Evolutionary conservation across 2,329 filamentous ascomycete species (phyloP), one percentile per base, ranked within the genome.

Genomic region (Byssochlamys sp.): DNA sequence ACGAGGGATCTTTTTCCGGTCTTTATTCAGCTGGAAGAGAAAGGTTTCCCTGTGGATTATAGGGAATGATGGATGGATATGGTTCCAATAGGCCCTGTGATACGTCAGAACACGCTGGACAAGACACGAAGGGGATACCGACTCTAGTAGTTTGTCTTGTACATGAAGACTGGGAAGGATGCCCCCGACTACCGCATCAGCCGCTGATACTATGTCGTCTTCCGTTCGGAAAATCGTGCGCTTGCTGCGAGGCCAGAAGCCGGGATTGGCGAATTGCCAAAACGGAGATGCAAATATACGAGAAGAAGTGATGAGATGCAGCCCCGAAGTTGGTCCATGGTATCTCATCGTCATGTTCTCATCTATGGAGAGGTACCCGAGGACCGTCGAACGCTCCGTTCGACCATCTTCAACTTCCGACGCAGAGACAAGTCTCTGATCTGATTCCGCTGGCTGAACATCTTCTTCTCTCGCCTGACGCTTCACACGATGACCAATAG

Each of bases 271-370:
- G 27, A 59, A 59, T 19, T 59, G 57, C 57, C 57, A 59, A n/a
- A 59, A 59, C 25, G 57, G 57, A 6, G 57, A 59, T 31, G 55
- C 52, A 48, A 59, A 59, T 9, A 59, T 55, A 50, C 57, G 57
- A 5, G 57, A 59, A 26, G 55, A 31, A 1, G 57, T 59, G 25
- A 59, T 59, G 7, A 59, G 52, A 39, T 59, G 48, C 14, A 59
- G 26, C 11, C 57, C 57, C 9, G 57, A 59, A 1, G 57, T 57
- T 29, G 57, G 57, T 4, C 57, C 57, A 54, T 59, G 57, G 25
- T 59, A 59, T n/a, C 57, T 54, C 57, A 59, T 59, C 11, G 57
- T 59, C 57, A 57, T 59, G 26, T 59, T 59, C 55, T 59, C 57
- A 45, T 59, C 57, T 27, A 59, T 53, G 6, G 57, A 59, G 9